These are phyloP conservation scores for Ploettnerulaceae sp. DNA, from an alignment of 2,329 filamentous ascomycete genomes.

Conservation along the genomic window DNA sequence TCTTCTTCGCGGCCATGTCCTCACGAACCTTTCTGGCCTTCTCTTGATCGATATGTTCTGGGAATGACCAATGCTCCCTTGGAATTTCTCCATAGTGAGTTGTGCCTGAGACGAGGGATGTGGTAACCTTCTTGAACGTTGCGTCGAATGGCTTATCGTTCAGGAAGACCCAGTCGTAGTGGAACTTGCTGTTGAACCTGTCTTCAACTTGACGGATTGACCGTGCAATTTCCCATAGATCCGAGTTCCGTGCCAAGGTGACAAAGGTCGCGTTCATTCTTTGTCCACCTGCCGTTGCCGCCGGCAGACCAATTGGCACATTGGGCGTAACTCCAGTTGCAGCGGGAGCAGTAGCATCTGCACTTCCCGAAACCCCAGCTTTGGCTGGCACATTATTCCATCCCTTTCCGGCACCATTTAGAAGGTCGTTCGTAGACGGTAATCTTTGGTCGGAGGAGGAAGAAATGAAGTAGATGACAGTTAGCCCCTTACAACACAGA, in stretches of 20 bases:
- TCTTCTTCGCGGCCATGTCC: slow-evolving; percentile 90
- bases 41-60: slow-evolving; percentile 90
- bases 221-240: slow-evolving; percentile 94
- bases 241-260: slow-evolving; percentile 85
- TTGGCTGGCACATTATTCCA: slow-evolving; percentile 26
- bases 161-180: slow-evolving; percentile 99
- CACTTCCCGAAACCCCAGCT: slow-evolving; percentile 18
- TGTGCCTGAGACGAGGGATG: slow-evolving; percentile 83
- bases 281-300: slow-evolving; percentile 53
- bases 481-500: slow-evolving; percentile 46
- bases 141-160: slow-evolving; percentile 95
- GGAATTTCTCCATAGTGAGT: slow-evolving; percentile 88
- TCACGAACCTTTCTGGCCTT: slow-evolving; percentile 86
- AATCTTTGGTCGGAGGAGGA: slow-evolving; percentile 46
- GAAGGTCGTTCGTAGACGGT: slow-evolving; percentile 31
- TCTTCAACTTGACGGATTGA: slow-evolving; percentile 97
- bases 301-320: slow-evolving; percentile 34
- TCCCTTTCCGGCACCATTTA: slow-evolving; percentile 22
- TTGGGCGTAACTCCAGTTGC: slow-evolving; percentile 28
- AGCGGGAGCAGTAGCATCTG: slow-evolving; percentile 4
- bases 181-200: slow-evolving; percentile 92
- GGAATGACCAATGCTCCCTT: slow-evolving; percentile 95
- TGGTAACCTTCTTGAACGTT: slow-evolving; percentile 87
- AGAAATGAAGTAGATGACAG: slow-evolving; percentile 79
- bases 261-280: slow-evolving; percentile 98